Evolutionary conservation across 2,329 filamentous ascomycete genomes (phyloP), one percentile per base, ranked within the genome.

Genomic region (Paraphaeosphaeria sporulosa): DNA sequence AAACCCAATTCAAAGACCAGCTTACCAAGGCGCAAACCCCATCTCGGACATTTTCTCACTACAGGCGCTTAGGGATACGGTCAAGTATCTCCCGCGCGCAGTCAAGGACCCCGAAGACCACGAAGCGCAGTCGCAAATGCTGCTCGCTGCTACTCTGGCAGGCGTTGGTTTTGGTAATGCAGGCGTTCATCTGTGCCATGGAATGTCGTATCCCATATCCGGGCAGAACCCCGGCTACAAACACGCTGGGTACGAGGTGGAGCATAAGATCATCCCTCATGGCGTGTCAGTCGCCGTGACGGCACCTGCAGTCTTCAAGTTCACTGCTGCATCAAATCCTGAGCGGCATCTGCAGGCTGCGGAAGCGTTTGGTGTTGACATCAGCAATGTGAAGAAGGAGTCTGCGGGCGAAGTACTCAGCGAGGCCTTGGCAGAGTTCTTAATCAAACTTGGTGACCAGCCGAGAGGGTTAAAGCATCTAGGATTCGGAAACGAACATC

Each of bases 161-260:
- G 95, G 95, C 48, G 93, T 99, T 3, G 95, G 95, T 0, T 99
- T 99, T 76, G 95, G 96, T 21, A 99, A 99, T 71, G 96, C 96
- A 1, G 95, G 96, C 52, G 95, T 99, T 2, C 95, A 99, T 80
- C 83, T 92, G 10, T 92, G 90, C 76, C 90, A 92, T 75, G 90
- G 94, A 75, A 98, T 99, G 94, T 96, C 92, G 25, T 99, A 99
- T 74, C 95, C 95, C 19, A 97, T 99, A 73, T 96, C 93, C 0
- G 92, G 93, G 32, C 94, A 97, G 76, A 99, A 99, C 76, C 92
- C 92, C 0, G 90, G 90, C 5, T 98, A 98, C 80, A 89, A 88
- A 71, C 95, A 99, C 75, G 78, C 85, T 0, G 95, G 95, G n/a
- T 99, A 99, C 78, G 82, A 89, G 1, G 88, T 96, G 8, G 79